Evolutionary conservation across 345 rosid species (phyloP).

Genomic region (Crucihimalaya himalaica): DNA sequence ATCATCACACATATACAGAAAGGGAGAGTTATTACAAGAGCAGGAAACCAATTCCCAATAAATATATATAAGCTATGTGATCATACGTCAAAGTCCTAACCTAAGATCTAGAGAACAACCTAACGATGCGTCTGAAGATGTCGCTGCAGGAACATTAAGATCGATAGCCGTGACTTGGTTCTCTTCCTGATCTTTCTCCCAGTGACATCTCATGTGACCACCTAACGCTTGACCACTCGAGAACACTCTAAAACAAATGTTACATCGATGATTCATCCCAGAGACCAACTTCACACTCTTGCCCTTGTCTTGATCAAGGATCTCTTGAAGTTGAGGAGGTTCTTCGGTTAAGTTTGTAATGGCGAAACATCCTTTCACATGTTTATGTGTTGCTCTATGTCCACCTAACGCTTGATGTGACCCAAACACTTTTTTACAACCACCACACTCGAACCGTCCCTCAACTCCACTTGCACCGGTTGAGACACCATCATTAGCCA

Average conservation of each 20-base stretch:
- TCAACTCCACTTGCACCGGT: slow-evolving; percentile 27
- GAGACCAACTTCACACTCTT: slow-evolving; percentile 40
- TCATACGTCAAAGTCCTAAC: slow-evolving; percentile 52
- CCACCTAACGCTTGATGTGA: slow-evolving; percentile 77
- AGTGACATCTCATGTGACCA: slow-evolving; percentile 77
- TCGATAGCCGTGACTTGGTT: slow-evolving; percentile 42
- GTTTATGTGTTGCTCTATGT: slow-evolving; percentile 72
- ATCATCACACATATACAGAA: slow-evolving; percentile 5
- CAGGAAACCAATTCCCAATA: background rate
- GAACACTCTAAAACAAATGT: slow-evolving; percentile 59
- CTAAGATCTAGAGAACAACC: slow-evolving; percentile 60
- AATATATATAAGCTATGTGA: background rate
- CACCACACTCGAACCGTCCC: slow-evolving; percentile 51
- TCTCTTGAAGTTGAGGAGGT: slow-evolving; percentile 19
- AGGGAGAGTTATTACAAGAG: slow-evolving; percentile 1
- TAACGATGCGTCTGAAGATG: slow-evolving; percentile 47
- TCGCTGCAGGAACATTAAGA: slow-evolving; percentile 64
- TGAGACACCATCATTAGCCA: slow-evolving; percentile 37
- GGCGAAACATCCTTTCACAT: slow-evolving; percentile 69
- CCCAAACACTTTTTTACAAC: slow-evolving; percentile 74
- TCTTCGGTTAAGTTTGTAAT: slow-evolving; percentile 39
- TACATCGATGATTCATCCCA: slow-evolving; percentile 50
- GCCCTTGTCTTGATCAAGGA: slow-evolving; percentile 23
- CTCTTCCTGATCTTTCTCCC: slow-evolving; percentile 55
- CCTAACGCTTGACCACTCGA: slow-evolving; percentile 75